phyloP scores from a whole-genome alignment of 306 rosid species.

The Vicia sativa region DNA sequence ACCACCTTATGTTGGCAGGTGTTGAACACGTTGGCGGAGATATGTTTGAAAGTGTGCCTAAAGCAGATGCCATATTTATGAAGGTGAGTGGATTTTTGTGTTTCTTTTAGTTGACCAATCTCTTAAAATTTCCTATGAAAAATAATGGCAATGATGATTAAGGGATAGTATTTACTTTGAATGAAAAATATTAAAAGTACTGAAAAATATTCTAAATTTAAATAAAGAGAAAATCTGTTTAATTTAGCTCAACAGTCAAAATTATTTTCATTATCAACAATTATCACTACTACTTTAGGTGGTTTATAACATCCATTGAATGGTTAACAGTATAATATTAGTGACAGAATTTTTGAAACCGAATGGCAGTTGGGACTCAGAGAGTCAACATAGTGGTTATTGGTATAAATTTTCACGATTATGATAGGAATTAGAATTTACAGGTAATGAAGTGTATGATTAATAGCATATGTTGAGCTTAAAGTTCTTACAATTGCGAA shows the following conservation, averaged over 20 bases:
- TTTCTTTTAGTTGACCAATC: background rate
- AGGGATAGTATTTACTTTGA: background rate
- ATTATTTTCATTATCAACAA: too few species aligned
- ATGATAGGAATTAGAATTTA: too few species aligned
- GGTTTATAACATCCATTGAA: background rate
- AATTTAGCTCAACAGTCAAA: too few species aligned
- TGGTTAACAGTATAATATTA: background rate
- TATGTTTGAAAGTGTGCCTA: conserved; percentile 63
- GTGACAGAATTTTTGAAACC: background rate
- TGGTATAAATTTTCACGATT: background rate
- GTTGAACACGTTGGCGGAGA: conserved; percentile 59
- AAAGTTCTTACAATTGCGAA: too few species aligned
- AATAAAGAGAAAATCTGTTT: background rate
- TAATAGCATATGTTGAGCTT: too few species aligned
- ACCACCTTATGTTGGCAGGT: conserved; percentile 41
- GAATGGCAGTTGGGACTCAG: background rate
- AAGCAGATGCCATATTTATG: conserved; percentile 63
- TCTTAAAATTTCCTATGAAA: background rate
- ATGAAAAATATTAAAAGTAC: background rate
- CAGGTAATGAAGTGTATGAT: too few species aligned
- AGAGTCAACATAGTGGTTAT: background rate
- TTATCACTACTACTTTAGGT: background rate
- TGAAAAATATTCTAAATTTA: background rate
- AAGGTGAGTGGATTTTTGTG: conserved; percentile 45
- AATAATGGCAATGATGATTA: background rate